Evolutionary conservation across 2,329 filamentous ascomycete species (phyloP).

Genomic region (Lachnellula cervina): DNA sequence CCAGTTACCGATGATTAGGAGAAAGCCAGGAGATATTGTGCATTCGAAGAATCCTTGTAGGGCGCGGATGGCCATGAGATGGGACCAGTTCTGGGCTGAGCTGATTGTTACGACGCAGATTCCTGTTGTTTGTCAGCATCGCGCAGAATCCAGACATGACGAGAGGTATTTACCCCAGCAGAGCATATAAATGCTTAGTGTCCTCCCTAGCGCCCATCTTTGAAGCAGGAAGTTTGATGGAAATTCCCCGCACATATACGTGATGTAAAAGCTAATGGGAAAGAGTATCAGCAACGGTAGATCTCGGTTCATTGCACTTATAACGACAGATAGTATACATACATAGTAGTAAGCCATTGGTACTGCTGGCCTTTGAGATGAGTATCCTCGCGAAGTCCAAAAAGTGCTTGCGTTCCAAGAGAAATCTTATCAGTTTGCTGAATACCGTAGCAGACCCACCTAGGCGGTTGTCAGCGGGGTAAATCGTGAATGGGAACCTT

Average conservation of each 20-base stretch:
- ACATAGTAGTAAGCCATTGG: conserved; percentile 38
- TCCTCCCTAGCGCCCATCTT: conserved; percentile 24
- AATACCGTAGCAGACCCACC: conserved; percentile 41
- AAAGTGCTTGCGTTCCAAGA: conserved; percentile 43
- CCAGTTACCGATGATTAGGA: conserved; percentile 33
- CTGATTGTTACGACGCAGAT: conserved; percentile 16
- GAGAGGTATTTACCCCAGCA: conserved; percentile 20
- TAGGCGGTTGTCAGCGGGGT: neutral
- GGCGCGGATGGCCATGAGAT: conserved; percentile 33
- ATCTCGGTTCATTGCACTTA: neutral
- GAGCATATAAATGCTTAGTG: conserved; percentile 28
- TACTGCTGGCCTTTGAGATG: conserved; percentile 41
- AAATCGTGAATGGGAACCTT: neutral
- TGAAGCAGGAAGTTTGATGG: conserved; percentile 31
- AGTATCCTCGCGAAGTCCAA: conserved; percentile 43
- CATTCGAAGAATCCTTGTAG: conserved; percentile 37
- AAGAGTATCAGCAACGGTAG: neutral
- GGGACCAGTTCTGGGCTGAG: conserved; percentile 28
- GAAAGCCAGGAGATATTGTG: conserved; percentile 34
- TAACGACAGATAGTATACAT: neutral
- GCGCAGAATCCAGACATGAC: neutral
- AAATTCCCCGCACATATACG: conserved; percentile 32
- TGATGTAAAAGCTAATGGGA: conserved; percentile 23
- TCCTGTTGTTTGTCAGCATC: neutral
- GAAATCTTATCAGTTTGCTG: conserved; percentile 47